These are phyloP conservation scores for Starmerella floricola DNA, from an alignment of 805 yeast genomes.

Conservation along the genomic window DNA sequence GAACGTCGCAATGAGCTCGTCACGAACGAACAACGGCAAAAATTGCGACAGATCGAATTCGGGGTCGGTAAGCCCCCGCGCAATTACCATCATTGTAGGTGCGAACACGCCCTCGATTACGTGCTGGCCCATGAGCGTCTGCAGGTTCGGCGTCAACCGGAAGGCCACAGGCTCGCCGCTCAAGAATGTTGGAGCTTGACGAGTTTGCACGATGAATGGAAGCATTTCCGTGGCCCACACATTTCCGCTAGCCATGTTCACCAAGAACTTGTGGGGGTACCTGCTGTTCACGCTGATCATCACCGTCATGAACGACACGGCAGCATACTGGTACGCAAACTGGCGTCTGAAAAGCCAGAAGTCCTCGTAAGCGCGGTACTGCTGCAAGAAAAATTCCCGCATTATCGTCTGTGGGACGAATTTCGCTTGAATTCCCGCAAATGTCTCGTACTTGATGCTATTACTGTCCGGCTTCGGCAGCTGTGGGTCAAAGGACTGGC, in stretches of 20 bases:
- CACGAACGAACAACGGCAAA: slow-evolving; percentile 86
- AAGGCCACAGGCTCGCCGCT: slow-evolving; percentile 92
- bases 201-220: slow-evolving; percentile 41
- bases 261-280: slow-evolving; percentile 84
- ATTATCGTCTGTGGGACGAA: slow-evolving; percentile 76
- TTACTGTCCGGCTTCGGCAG: slow-evolving; percentile 85
- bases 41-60: slow-evolving; percentile 86
- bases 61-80: slow-evolving; percentile 80
- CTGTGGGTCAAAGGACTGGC: slow-evolving; percentile 87
- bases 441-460: slow-evolving; percentile 80
- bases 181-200: slow-evolving; percentile 71
- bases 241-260: slow-evolving; percentile 69
- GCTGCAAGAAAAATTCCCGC: slow-evolving; percentile 59
- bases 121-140: slow-evolving; percentile 85
- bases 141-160: slow-evolving; percentile 91
- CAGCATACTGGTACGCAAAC: slow-evolving; percentile 87
- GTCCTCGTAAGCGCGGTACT: slow-evolving; percentile 72
- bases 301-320: slow-evolving; percentile 81
- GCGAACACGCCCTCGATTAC: slow-evolving; percentile 85
- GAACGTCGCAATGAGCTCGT: slow-evolving; percentile 91
- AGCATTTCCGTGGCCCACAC: slow-evolving; percentile 94
- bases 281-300: slow-evolving; percentile 89
- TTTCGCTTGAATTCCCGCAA: slow-evolving; percentile 77
- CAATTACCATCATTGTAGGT: slow-evolving; percentile 70
- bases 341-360: slow-evolving; percentile 96